Conservation (phyloP, 345 rosid genomes). For the Microcos paniculata region DNA sequence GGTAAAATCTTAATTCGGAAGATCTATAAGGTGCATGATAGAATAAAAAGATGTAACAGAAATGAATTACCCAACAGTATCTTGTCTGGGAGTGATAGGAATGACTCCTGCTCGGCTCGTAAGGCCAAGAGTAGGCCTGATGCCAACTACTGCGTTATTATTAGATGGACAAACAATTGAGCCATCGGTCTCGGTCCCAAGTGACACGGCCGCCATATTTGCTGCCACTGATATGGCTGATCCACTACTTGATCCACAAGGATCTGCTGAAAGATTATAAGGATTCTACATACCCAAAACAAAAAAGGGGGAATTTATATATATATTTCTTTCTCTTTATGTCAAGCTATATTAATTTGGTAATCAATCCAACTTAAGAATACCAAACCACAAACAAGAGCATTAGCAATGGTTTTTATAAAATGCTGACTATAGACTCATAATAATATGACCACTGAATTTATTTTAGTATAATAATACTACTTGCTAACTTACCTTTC, state of each 20-base stretch:
- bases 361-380: background rate
- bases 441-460: no score
- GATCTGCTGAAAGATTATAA: conserved; percentile 51
- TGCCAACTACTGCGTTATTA: conserved; percentile 56
- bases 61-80: conserved; percentile 48
- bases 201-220: conserved; percentile 55
- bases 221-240: conserved; percentile 77
- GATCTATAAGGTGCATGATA: no score
- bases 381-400: background rate
- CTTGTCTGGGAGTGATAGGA: conserved; percentile 61
- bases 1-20: no score
- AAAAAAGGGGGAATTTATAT: background rate
- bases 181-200: conserved; percentile 74
- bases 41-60: no score
- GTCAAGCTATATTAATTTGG: background rate
- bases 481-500: conserved; percentile 33
- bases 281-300: conserved; percentile 55
- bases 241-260: conserved; percentile 78
- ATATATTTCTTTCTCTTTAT: background rate
- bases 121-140: conserved; percentile 70
- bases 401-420: background rate
- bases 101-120: conserved; percentile 72
- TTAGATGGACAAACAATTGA: conserved; percentile 64
- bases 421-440: no score
- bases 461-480: background rate